Evolutionary conservation across 495 filamentous ascomycete genomes (phyloP).

Genomic region (Aspergillus sparsus): DNA sequence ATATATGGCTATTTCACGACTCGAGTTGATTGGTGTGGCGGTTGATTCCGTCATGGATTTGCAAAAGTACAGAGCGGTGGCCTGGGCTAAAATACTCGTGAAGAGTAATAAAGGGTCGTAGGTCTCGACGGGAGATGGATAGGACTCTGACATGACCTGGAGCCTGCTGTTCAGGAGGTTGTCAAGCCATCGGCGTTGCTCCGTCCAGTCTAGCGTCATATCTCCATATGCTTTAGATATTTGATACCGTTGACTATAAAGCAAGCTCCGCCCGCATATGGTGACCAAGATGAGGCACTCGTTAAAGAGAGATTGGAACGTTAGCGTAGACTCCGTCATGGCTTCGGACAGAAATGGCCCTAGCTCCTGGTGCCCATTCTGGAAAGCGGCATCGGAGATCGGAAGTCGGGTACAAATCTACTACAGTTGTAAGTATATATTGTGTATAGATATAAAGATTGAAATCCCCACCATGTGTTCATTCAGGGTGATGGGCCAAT

Average conservation of each 20-base stretch:
- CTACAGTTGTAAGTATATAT: too few species aligned
- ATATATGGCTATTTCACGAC: too few species aligned
- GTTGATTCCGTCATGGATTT: too few species aligned
- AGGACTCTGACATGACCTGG: constrained; percentile 24
- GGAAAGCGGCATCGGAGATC: constrained; percentile 49
- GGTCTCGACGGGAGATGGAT: constrained; percentile 26
- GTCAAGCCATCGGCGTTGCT: constrained; percentile 50
- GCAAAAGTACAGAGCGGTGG: constrained; percentile 44
- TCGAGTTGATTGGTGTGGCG: too few species aligned
- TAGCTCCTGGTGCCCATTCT: constrained; percentile 43
- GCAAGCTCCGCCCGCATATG: constrained; percentile 48
- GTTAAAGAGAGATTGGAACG: constrained; percentile 43
- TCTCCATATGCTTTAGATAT: constrained; percentile 30
- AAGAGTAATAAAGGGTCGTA: constrained; percentile 47
- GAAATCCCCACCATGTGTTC: constrained; percentile 51
- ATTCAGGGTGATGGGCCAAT: constrained; percentile 48
- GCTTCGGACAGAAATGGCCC: constrained; percentile 48
- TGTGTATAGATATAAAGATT: too few species aligned
- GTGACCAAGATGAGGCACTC: constrained; percentile 52
- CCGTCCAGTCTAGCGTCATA: constrained; percentile 38
- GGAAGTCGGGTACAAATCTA: constrained; percentile 30
- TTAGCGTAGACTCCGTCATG: constrained; percentile 32
- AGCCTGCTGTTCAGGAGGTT: constrained; percentile 39
- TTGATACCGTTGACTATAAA: constrained; percentile 43
- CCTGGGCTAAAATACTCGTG: constrained; percentile 45